Conservation (phyloP, 192 early-diverging fungal genomes). For the Martensiomyces pterosporus region DNA sequence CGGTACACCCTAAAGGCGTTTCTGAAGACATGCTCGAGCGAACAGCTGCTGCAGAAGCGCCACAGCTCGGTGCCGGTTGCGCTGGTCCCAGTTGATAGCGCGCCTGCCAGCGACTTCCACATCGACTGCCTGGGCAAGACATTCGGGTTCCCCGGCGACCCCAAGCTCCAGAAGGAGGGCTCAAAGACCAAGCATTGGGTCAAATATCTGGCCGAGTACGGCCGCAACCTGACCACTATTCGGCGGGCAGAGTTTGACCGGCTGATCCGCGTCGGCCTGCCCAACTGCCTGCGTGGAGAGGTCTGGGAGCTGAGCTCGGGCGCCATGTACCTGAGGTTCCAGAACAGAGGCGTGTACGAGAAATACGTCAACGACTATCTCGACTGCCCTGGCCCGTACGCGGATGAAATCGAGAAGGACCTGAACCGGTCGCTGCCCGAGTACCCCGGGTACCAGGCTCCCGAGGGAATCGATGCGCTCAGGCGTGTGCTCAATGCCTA, state of each 20-base stretch:
- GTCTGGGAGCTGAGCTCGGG: slow-evolving; percentile 92
- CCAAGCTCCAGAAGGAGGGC: slow-evolving; percentile 31
- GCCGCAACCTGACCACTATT: slow-evolving; percentile 83
- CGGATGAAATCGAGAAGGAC: slow-evolving; percentile 96
- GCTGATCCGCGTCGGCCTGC: slow-evolving; percentile 85
- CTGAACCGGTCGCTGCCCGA: slow-evolving; percentile 91
- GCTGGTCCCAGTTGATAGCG: no score
- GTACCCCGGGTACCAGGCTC: slow-evolving; percentile 85
- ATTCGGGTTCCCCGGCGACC: slow-evolving; percentile 48
- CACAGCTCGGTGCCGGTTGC: slow-evolving; percentile 9
- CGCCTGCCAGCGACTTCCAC: neutral
- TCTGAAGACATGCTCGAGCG: slow-evolving; percentile 68
- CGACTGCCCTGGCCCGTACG: slow-evolving; percentile 69
- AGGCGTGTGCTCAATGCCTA: slow-evolving; percentile 90
- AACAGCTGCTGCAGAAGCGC: slow-evolving; percentile 42
- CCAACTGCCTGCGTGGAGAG: slow-evolving; percentile 84
- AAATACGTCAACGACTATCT: slow-evolving; percentile 56
- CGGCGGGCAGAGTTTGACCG: slow-evolving; percentile 79
- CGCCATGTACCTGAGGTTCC: slow-evolving; percentile 79
- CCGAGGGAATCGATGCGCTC: slow-evolving; percentile 87
- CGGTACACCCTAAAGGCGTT: slow-evolving; percentile 49
- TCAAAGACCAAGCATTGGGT: slow-evolving; percentile 39
- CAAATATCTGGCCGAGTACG: slow-evolving; percentile 59
- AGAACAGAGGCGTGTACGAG: slow-evolving; percentile 78
- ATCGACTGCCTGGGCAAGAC: slow-evolving; percentile 40